Evolutionary conservation across 106 monocot species (phyloP), one percentile per base, ranked within the genome.

Genomic region (Posidonia australis): DNA sequence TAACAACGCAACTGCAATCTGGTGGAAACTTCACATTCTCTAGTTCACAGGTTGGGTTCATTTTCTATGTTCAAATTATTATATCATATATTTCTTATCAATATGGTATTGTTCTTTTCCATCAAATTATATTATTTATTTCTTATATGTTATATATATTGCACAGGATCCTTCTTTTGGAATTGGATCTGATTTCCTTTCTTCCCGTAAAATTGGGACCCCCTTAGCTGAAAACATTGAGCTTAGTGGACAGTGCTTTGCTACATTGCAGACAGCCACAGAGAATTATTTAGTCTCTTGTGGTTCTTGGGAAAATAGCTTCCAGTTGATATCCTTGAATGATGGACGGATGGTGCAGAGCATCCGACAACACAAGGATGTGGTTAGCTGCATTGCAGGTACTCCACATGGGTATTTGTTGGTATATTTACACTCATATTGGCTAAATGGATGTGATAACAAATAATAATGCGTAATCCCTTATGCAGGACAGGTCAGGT

Each of bases 361-460:
- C 51, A 83, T 98, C 42, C 71, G 81, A 52, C 91, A 88, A 62
- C 98, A 98, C 66, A 98, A 91, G 76, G 98, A 98, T 83, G 76
- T 91, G 44, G 91, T 98, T 62, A 91, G 87, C 62, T 98, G 98
- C 81, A 79, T 98, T 60, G 84, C 98, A 83, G 98, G 98, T 98
- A 79, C 13, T 31, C 28, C 26, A 26, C 9, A 17, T 60, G 42
- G 32, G 13, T 9, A 41, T 16, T 60, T 60, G 20, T 10, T 29
- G 13, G 60, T 31, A 41, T 42, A 32, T 27, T 27, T 57, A 13
- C 5, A 18, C n/a, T 53, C 19, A 36, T 2, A 36, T 36, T 36
- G 36, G 36, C 2, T 36, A n/a, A n/a, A n/a, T n/a, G n/a, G n/a
- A n/a, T n/a, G n/a, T n/a, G n/a, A n/a, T n/a, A n/a, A n/a, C n/a